A percentile compares a stretch with the other conserved stretches of the same genome.
phyloP scores from a whole-genome alignment of 75 land plant species.

The Chamaecyparis obtusa region DNA sequence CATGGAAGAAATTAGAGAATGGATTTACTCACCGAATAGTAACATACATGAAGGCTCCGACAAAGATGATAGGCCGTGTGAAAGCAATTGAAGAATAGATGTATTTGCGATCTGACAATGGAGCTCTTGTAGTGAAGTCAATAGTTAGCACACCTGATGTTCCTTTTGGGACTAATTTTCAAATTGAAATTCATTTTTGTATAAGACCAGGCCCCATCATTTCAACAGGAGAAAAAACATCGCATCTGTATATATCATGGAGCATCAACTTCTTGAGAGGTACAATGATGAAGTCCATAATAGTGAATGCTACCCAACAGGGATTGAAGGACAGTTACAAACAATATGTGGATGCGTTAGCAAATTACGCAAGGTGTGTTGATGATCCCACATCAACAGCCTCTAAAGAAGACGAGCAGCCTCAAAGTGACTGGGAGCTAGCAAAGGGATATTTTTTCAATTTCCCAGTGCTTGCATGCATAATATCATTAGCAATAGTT shows the following conservation, averaged over 20 bases:
- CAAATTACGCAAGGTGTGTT: constrained; percentile 15
- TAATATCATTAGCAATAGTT: constrained; percentile 13
- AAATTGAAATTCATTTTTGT: constrained; percentile 54
- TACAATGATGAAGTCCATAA: constrained; percentile 66
- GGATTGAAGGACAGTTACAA: constrained; percentile 37
- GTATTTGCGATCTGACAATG: constrained; percentile 62
- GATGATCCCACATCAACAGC: background rate
- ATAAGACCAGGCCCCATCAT: constrained; percentile 53
- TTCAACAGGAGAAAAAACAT: constrained; percentile 49
- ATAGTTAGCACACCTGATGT: constrained; percentile 79
- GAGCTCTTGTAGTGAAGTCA: constrained; percentile 50
- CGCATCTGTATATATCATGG: constrained; percentile 74
- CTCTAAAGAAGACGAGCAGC: constrained; percentile 16
- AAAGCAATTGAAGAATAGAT: constrained; percentile 77
- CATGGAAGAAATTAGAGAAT: constrained; percentile 42
- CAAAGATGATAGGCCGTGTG: constrained; percentile 58
- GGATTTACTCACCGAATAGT: constrained; percentile 33
- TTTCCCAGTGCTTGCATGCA: constrained; percentile 28
- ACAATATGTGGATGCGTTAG: constrained; percentile 21
- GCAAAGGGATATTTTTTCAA: constrained; percentile 35
- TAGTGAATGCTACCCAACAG: constrained; percentile 34
- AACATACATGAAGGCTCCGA: constrained; percentile 67
- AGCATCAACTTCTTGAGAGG: constrained; percentile 53
- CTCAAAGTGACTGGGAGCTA: constrained; percentile 48
- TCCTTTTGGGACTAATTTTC: constrained; percentile 67